Evolutionary conservation across 352 stramenopile genomes (phyloP), one percentile per base, ranked within the genome.

Genomic region (Globisporangium cystogenes): DNA sequence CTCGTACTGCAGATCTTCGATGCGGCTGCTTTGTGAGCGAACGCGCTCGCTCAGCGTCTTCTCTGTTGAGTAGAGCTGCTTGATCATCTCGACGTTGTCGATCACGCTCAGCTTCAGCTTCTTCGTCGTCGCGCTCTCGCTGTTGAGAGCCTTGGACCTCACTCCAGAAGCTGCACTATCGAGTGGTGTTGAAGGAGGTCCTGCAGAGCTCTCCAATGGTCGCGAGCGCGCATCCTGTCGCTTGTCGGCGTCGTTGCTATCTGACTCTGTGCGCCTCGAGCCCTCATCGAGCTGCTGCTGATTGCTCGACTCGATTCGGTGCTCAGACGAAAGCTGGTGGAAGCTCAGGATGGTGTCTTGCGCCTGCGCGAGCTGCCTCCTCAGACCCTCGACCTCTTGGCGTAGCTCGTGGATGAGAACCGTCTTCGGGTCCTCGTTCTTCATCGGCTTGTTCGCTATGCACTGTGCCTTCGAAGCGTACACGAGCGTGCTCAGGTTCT

Each of bases 401-500:
- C 49, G 48, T 1, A 87, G 68, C 23, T 86, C 65, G 4, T 77
- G 63, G 48, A 87, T 84, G 23, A 84, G 39, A 1, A 65, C 37
- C 8, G 59, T 66, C 48, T 82, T 82, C 1, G 73, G 70, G 21
- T 88, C 70, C 35, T 72, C 58, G 52, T 80, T 75, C 26, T 74
- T 81, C 7, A 57, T 72, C 2, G 78, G 74, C 24, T 70, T 63
- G 51, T 84, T 89, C 8, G 67, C 53, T 27, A 89, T 86, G 18
- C 60, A 65, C 51, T 82, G 73, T 0, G 77, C 77, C 21, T 70
- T 71, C 6, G 77, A 60, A 0, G 80, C 80, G 40, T 90, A 90
- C 29, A 72, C 48, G 5, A 90, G 55, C 16, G 76, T 86, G 49
- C 73, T 88, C n/a, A 86, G 18, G 45, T 83, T 88, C 36, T 88